Evolutionary conservation across 2,329 filamentous ascomycete species (phyloP), one percentile per base, ranked within the genome.

Genomic region (Stagonosporopsis tanaceti): DNA sequence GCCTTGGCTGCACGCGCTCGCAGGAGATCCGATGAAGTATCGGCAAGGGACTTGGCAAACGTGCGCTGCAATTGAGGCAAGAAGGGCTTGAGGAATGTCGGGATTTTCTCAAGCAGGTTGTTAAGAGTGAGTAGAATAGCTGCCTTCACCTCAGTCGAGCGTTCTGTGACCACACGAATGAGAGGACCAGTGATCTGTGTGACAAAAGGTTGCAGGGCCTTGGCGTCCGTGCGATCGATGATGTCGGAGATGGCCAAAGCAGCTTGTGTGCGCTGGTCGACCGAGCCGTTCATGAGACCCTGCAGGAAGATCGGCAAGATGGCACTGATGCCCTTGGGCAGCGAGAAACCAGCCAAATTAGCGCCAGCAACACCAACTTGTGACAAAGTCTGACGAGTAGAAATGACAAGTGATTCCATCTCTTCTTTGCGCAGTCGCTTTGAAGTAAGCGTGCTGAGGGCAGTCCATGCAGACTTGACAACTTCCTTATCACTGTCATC

Each of bases 181-280:
- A 99, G 86, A 22, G 96, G 95, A 73, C 95, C 95, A 5, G 96
- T 98, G 67, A 99, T 97, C 72, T 97, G 93, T 28, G 94, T 97
- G 59, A 99, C 95, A 70, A 96, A 98, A 7, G 93, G 92, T 78
- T 95, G 96, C 61, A 99, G 82, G 20, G 93, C 89, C 57, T 93
- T 89, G 65, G 92, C 87, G 76, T 89, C 94, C 25, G 95, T 96
- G 56, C 95, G 88, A 79, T 98, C 95, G 63, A 98, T 90, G 65
- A 99, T 91, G 74, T 99, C 96, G 2, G 93, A 96, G 66, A 99
- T 96, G 54, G 92, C 95, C 61, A 98, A 83, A 42, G 96, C 95
- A 56, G 95, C 88, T 74, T 96, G 91, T 25, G 92, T 95, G 74
- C 93, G 87, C 80, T 99, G 95, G 5, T 99, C 95, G 15, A 91